A percentile compares a stretch with the other conserved stretches of the same genome.
Conservation (phyloP, 2,329 filamentous ascomycete species). For the Rutstroemia sp. region DNA sequence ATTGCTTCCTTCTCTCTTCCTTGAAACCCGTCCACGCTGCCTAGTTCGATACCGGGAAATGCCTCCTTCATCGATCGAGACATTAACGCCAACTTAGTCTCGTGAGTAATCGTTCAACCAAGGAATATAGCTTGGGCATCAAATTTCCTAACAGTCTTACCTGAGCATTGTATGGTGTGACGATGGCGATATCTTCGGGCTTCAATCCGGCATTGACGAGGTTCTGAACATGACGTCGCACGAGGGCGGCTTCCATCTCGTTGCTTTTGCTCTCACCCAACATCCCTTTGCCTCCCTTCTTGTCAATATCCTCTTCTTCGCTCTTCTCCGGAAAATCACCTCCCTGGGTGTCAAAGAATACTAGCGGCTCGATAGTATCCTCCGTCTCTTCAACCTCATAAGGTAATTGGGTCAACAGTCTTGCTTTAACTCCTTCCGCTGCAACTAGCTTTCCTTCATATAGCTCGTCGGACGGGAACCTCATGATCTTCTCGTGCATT, state of each 20-base stretch:
- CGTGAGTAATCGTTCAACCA: neutral
- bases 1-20: slow-evolving; percentile 95
- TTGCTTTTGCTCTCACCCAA: slow-evolving; percentile 82
- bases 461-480: slow-evolving; percentile 81
- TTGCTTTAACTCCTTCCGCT: slow-evolving; percentile 66
- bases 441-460: slow-evolving; percentile 80
- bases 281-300: slow-evolving; percentile 39
- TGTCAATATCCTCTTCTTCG: slow-evolving; percentile 58
- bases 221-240: slow-evolving; percentile 66
- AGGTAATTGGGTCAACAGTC: slow-evolving; percentile 68
- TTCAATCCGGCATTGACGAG: slow-evolving; percentile 74
- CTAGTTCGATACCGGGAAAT: slow-evolving; percentile 84
- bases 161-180: slow-evolving; percentile 96
- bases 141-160: slow-evolving; percentile 35
- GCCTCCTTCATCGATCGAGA: slow-evolving; percentile 69
- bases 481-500: slow-evolving; percentile 96
- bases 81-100: slow-evolving; percentile 61
- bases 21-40: slow-evolving; percentile 95
- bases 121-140: neutral
- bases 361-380: slow-evolving; percentile 77
- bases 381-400: slow-evolving; percentile 75
- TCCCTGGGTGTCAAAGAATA: slow-evolving; percentile 96
- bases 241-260: slow-evolving; percentile 78
- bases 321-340: slow-evolving; percentile 81
- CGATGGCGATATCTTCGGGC: slow-evolving; percentile 79